Evolutionary conservation across 2,329 filamentous ascomycete species (phyloP).

Genomic region (Rhynchosporium graminicola): DNA sequence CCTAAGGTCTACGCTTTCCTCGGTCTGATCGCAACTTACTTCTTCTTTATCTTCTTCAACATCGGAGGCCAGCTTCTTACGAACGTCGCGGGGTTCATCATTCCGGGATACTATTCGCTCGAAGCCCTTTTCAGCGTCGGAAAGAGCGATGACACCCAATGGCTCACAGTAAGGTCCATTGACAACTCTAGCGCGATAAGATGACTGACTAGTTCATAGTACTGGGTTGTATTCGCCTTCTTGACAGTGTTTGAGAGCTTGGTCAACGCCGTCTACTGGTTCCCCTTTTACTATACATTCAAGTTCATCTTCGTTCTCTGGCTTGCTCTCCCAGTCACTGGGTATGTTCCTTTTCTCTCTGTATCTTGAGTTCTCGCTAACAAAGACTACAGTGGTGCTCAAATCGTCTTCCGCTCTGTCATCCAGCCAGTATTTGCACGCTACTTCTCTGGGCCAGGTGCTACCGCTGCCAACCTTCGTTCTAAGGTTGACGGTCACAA

Average conservation of each 20-base stretch:
- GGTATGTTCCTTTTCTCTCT: conserved; percentile 59
- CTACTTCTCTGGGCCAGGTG: conserved; percentile 74
- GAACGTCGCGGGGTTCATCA: conserved; percentile 80
- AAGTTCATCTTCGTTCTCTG: conserved; percentile 97
- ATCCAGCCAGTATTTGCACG: conserved; percentile 87
- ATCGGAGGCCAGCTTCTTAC: conserved; percentile 85
- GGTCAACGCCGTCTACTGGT: conserved; percentile 86
- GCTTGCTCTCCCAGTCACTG: conserved; percentile 93
- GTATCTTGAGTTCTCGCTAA: conserved; percentile 18
- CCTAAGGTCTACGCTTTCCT: conserved; percentile 85
- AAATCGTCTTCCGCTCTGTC: conserved; percentile 96
- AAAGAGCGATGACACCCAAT: conserved; percentile 81
- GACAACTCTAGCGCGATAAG: background rate
- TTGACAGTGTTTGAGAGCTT: conserved; percentile 83
- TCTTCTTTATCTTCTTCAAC: conserved; percentile 92
- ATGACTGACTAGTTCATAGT: conserved; percentile 49
- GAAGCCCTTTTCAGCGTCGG: conserved; percentile 70
- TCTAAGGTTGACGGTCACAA: conserved; percentile 79
- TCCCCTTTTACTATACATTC: conserved; percentile 99
- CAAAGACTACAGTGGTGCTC: conserved; percentile 70
- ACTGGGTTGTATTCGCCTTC: conserved; percentile 85
- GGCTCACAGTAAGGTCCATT: conserved; percentile 62
- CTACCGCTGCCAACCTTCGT: conserved; percentile 83
- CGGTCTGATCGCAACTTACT: conserved; percentile 76
- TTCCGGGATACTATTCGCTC: conserved; percentile 84